Evolutionary conservation across 2,329 filamentous ascomycete species (phyloP).

Genomic region (Cordyceps tenuipes): DNA sequence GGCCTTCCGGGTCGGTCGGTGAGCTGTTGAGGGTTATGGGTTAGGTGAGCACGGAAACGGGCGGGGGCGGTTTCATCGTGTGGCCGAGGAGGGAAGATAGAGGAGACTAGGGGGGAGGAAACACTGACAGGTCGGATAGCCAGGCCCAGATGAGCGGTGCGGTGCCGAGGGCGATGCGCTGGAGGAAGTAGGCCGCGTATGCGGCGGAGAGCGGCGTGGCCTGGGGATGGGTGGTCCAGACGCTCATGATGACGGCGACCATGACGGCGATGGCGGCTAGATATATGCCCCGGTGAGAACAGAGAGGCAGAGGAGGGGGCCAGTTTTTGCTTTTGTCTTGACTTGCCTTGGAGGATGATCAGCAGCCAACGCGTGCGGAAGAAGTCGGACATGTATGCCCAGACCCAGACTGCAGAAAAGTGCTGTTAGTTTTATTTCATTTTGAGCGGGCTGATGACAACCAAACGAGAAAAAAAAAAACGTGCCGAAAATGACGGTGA

Average conservation of each 20-base stretch:
- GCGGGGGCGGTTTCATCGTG: not conserved
- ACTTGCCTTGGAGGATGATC: slow-evolving; percentile 35
- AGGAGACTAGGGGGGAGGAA: too few species aligned
- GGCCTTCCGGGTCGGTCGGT: slow-evolving; percentile 7
- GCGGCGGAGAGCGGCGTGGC: slow-evolving; percentile 35
- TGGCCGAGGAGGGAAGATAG: too few species aligned
- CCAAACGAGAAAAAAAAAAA: too few species aligned
- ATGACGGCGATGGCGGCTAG: slow-evolving; percentile 35
- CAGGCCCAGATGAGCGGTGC: slow-evolving; percentile 44
- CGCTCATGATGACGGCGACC: slow-evolving; percentile 41
- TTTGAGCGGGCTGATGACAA: too few species aligned
- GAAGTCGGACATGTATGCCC: slow-evolving; percentile 43
- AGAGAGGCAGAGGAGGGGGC: not conserved
- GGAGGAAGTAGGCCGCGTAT: slow-evolving; percentile 45
- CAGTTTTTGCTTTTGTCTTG: not conserved
- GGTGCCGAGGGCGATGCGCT: slow-evolving; percentile 38
- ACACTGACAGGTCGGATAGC: slow-evolving; percentile 36
- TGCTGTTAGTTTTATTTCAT: not conserved
- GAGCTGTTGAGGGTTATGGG: not conserved
- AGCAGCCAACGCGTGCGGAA: slow-evolving; percentile 42
- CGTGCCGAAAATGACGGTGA: slow-evolving; percentile 32
- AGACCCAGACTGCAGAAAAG: slow-evolving; percentile 40
- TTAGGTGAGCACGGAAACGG: not conserved
- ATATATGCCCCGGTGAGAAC: not conserved
- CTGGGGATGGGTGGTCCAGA: slow-evolving; percentile 40